Evolutionary conservation across 192 early-diverging fungal species (phyloP).

Genomic region (Backusella tuberculispora): DNA sequence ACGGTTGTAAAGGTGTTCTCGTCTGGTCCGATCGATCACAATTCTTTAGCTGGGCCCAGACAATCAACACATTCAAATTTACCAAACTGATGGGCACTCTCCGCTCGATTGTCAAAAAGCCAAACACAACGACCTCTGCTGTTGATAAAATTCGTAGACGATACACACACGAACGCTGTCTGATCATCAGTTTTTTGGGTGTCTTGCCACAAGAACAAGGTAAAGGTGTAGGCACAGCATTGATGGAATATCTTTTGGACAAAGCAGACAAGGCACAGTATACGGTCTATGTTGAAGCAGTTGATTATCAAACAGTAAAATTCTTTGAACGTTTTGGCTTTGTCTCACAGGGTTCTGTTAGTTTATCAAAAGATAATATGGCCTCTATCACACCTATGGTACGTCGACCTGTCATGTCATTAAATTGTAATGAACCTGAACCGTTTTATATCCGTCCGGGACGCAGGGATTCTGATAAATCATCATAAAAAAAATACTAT

Average conservation of each 20-base stretch:
- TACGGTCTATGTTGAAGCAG: constrained; percentile 38
- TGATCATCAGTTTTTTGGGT: constrained; percentile 35
- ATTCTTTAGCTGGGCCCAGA: constrained; percentile 17
- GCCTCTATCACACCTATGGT: constrained; percentile 34
- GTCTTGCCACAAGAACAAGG: constrained; percentile 38
- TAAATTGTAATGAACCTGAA: neutral
- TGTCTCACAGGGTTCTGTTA: constrained; percentile 10
- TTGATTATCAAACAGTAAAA: constrained; percentile 11
- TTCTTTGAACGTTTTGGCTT: constrained; percentile 43
- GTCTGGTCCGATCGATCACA: constrained; percentile 30
- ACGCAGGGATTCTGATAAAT: constrained; percentile 29
- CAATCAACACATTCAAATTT: constrained; percentile 17
- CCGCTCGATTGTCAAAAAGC: neutral
- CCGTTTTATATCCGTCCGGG: constrained; percentile 35
- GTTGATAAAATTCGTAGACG: constrained; percentile 19
- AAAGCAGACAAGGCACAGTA: constrained; percentile 32
- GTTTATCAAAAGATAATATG: constrained; percentile 2
- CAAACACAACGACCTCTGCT: neutral
- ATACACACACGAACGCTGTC: neutral
- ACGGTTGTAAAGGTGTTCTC: constrained; percentile 44
- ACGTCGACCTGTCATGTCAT: constrained; percentile 5
- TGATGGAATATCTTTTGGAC: constrained; percentile 29
- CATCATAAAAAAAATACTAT: constrained; percentile 18
- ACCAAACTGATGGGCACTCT: neutral
- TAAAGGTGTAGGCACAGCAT: constrained; percentile 37